These are phyloP conservation scores for Alternaria hordeiaustralica DNA, from an alignment of 2,329 filamentous ascomycete genomes.

Conservation along the genomic window DNA sequence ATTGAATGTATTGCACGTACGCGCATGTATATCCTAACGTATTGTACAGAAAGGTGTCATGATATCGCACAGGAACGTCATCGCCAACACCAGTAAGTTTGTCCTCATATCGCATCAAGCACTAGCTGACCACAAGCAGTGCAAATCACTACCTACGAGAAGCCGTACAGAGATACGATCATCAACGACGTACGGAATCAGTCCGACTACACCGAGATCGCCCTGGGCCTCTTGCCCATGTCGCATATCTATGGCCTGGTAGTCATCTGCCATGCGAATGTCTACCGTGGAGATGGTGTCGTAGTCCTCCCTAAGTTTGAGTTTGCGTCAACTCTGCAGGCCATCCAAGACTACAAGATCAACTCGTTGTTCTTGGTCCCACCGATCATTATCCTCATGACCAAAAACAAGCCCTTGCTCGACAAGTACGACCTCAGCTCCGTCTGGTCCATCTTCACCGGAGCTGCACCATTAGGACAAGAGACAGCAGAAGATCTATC, in stretches of 20 bases:
- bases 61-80: slow-evolving; percentile 81
- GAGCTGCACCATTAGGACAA: slow-evolving; percentile 77
- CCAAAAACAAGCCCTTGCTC: slow-evolving; percentile 67
- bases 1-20: slow-evolving; percentile 17
- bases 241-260: slow-evolving; percentile 84
- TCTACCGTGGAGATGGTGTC: slow-evolving; percentile 75
- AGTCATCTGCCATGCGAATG: slow-evolving; percentile 69
- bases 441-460: slow-evolving; percentile 71
- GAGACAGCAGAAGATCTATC: slow-evolving; percentile 72
- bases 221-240: slow-evolving; percentile 75
- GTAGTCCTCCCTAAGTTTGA: slow-evolving; percentile 80
- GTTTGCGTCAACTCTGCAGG: slow-evolving; percentile 66
- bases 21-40: slow-evolving; percentile 9
- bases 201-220: slow-evolving; percentile 58
- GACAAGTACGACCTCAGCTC: slow-evolving; percentile 74
- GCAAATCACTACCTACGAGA: slow-evolving; percentile 64
- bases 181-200: slow-evolving; percentile 44
- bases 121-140: slow-evolving; percentile 45
- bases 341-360: slow-evolving; percentile 74
- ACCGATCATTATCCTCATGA: slow-evolving; percentile 79
- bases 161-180: slow-evolving; percentile 50
- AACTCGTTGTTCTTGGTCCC: slow-evolving; percentile 72
- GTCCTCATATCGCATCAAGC: neutral
- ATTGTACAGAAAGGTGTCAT: slow-evolving; percentile 75
- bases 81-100: slow-evolving; percentile 66